phyloP scores from a whole-genome alignment of 2,329 filamentous ascomycete species.

The Calonectria pteridis region DNA sequence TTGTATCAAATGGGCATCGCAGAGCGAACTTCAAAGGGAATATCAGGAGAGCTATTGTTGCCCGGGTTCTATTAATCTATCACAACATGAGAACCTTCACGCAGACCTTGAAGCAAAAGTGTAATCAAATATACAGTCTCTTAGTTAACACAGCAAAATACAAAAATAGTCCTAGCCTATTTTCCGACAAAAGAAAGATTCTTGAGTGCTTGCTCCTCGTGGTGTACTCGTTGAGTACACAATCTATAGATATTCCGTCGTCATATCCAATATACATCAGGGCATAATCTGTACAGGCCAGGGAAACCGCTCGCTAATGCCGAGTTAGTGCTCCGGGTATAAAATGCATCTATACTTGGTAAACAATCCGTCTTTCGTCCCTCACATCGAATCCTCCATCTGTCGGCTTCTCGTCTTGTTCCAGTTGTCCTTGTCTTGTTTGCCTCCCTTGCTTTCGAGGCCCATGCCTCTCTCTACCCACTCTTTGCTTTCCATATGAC shows the following conservation, averaged over 20 bases:
- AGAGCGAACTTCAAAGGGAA: conserved; percentile 51
- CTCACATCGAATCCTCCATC: conserved; percentile 76
- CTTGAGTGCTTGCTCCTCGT: background rate
- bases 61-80: conserved; percentile 51
- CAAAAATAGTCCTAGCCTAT: background rate
- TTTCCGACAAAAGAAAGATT: background rate
- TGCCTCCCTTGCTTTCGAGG: conserved; percentile 73
- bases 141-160: background rate
- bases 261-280: conserved; percentile 30
- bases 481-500: conserved; percentile 93
- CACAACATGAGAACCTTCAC: background rate
- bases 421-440: conserved; percentile 75
- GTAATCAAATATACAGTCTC: background rate
- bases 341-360: conserved; percentile 39
- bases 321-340: conserved; percentile 46
- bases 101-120: too few species aligned
- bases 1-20: background rate
- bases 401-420: conserved; percentile 74
- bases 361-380: conserved; percentile 3
- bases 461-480: conserved; percentile 91
- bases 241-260: conserved; percentile 21
- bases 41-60: conserved; percentile 51
- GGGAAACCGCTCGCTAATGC: conserved; percentile 44
- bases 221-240: background rate
- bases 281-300: conserved; percentile 40